Evolutionary conservation across 225 moss, liverwort and hornwort genomes (phyloP), one percentile per base, ranked within the genome.

Genomic region (Pseudisothecium myosuroides): DNA sequence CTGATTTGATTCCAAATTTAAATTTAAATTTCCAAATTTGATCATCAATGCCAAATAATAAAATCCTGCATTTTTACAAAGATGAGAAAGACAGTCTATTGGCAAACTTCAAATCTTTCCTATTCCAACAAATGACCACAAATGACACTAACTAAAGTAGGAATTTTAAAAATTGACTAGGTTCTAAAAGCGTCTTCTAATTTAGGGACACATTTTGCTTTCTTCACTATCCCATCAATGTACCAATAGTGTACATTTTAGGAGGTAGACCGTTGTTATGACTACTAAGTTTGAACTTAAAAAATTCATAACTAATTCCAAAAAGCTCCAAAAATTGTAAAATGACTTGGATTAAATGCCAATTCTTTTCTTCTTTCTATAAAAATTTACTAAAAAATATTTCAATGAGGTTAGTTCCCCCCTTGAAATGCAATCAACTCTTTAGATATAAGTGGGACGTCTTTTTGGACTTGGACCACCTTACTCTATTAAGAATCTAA

Each of bases 191-290:
- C 0, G 1, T 17, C 6, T 1, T 17, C 2, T 17, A 17, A 28
- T 0, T 2, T 0, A 16, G 1, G 16, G 5, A 0, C 10, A 28
- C 6, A 31, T 18, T 47, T 47, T 31, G 0, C 4, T 73, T 47
- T 29, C 6, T 11, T 18, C 17, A 47, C 0, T 2, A 0, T 4
- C 29, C 45, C 49, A 14, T 5, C 9, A 43, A 27, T 43, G 14
- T 39, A 68, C 23, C 4, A 68, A 0, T 4, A 36, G 10, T 19
- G 2, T 23, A 39, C 39, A 69, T 69, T 69, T 24, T 0, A 14
- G 0, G 14, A 69, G 5, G 65, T 65, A 10, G 2, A 22, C 67
- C 22, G 4, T 34, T 17, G 32, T 34, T 14, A 14, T 26, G 26
- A 49, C 49, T 9, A 49, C 49, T 5, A 1, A 3, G 0, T 45